Evolutionary conservation across 148 eudicot genomes (phyloP), one percentile per base, ranked within the genome.

Genomic region (Euryodendron excelsum): DNA sequence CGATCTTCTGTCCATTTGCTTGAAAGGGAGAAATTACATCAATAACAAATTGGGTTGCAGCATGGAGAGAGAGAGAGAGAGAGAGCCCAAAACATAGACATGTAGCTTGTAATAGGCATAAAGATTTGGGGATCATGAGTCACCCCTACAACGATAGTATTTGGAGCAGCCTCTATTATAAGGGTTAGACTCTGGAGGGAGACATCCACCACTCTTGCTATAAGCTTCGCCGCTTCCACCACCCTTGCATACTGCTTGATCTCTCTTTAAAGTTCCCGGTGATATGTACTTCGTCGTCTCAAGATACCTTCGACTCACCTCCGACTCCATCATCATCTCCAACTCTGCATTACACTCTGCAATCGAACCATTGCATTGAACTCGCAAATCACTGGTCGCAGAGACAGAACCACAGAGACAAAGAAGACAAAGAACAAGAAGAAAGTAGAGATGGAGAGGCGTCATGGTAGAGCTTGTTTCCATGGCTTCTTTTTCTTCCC

Each of bases 191-290:
- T 45, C 1, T 2, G 74, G 74, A 4, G 75, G 75, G 28, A 48
- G 59, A 52, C 60, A 72, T 2, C 59, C 48, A 45, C 73, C 33
- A 14, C 33, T 72, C 75, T 52, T 72, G 12, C 62, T 55, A 25
- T 85, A 85, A 36, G 90, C 81, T 39, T 80, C 59, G 1, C 96
- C 98, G 1, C 79, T 87, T 14, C 75, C 73, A 8, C 88, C 88
- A 6, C 90, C 88, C 13, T 82, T 69, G 58, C 98, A 93, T 2
- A 84, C 96, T 0, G 98, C 96, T 53, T 91, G 80, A 72, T 90
- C 90, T 78, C 81, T 81, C 71, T 77, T 88, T 44, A 91, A 72
- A 25, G 96, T 91, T 0, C 91, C 90, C 0, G 77, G 75, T 0
- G 96, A 86, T 53, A 93, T 93, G 80, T 91, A 85, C 68, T 37